Percentiles rank a stretch among this genome's conserved stretches.
Conservation (phyloP, 2,329 filamentous ascomycete species). For the Bipolaris sorokiniana region DNA sequence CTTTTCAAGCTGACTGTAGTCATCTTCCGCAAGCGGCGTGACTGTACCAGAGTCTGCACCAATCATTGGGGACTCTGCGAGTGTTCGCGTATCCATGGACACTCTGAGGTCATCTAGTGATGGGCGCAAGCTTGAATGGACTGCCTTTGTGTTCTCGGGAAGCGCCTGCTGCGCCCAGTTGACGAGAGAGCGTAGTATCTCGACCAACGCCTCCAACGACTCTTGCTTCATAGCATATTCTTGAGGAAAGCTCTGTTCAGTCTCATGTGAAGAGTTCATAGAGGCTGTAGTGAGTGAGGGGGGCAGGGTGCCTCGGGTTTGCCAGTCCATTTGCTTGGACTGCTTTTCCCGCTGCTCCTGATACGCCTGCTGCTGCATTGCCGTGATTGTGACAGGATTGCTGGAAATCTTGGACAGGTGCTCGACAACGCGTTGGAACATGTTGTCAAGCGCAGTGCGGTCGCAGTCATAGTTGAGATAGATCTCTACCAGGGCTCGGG, state of each 20-base stretch:
- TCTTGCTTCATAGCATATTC: constrained; percentile 93
- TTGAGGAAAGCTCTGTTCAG: constrained; percentile 75
- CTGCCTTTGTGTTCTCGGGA: constrained; percentile 54
- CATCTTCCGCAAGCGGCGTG: constrained; percentile 70
- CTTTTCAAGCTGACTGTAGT: constrained; percentile 91
- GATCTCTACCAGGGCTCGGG: constrained; percentile 86
- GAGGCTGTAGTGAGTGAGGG: constrained; percentile 83
- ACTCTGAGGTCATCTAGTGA: constrained; percentile 69
- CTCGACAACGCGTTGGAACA: constrained; percentile 93
- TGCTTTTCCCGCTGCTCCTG: constrained; percentile 75
- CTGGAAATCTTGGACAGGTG: constrained; percentile 89
- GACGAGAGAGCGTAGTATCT: constrained; percentile 85
- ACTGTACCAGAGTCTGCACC: constrained; percentile 55
- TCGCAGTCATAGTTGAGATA: constrained; percentile 99
- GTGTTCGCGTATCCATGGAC: constrained; percentile 74
- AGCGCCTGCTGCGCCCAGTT: constrained; percentile 84
- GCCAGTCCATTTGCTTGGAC: constrained; percentile 75
- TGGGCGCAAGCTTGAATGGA: constrained; percentile 53
- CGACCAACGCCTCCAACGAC: constrained; percentile 85
- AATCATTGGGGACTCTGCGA: constrained; percentile 66
- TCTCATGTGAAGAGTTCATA: constrained; percentile 63
- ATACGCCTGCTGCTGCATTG: constrained; percentile 82
- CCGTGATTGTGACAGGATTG: constrained; percentile 74
- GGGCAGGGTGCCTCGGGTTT: constrained; percentile 81
- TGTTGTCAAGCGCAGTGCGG: constrained; percentile 88